Evolutionary conservation across 148 eudicot genomes (phyloP).

Genomic region (Fagopyrum tataricum): DNA sequence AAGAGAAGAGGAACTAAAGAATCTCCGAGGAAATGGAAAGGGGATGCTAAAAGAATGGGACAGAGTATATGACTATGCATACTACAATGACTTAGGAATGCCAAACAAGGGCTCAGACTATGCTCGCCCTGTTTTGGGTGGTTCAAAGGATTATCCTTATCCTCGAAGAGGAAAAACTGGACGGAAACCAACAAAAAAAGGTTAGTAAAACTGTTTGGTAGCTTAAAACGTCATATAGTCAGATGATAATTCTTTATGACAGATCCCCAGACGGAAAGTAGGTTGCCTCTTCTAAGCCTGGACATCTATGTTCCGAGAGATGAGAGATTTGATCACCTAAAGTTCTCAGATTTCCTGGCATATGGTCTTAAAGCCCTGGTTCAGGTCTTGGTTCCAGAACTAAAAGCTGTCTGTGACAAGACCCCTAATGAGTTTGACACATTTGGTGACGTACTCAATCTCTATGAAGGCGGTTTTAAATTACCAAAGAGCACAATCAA

Average conservation of each 20-base stretch:
- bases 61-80: slow-evolving; percentile 75
- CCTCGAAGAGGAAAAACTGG: slow-evolving; percentile 80
- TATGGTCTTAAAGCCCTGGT: slow-evolving; percentile 63
- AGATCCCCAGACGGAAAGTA: slow-evolving; percentile 63
- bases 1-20: slow-evolving; percentile 67
- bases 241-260: slow-evolving; percentile 13
- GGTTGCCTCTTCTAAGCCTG: slow-evolving; percentile 57
- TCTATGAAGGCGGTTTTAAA: slow-evolving; percentile 51
- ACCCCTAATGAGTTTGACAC: slow-evolving; percentile 70
- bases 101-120: slow-evolving; percentile 61
- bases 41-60: slow-evolving; percentile 81
- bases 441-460: slow-evolving; percentile 49
- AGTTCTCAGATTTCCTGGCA: slow-evolving; percentile 73
- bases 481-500: slow-evolving; percentile 30
- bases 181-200: slow-evolving; percentile 52
- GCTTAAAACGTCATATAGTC: background rate
- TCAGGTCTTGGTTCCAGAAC: slow-evolving; percentile 54
- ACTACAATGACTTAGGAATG: slow-evolving; percentile 70
- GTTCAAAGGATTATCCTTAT: slow-evolving; percentile 60
- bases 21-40: slow-evolving; percentile 68
- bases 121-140: slow-evolving; percentile 77
- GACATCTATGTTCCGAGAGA: slow-evolving; percentile 84
- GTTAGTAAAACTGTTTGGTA: slow-evolving; percentile 24
- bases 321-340: slow-evolving; percentile 62
- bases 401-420: slow-evolving; percentile 47